Evolutionary conservation across 2,329 filamentous ascomycete species (phyloP).

Genomic region (Colletotrichum brevisporum): DNA sequence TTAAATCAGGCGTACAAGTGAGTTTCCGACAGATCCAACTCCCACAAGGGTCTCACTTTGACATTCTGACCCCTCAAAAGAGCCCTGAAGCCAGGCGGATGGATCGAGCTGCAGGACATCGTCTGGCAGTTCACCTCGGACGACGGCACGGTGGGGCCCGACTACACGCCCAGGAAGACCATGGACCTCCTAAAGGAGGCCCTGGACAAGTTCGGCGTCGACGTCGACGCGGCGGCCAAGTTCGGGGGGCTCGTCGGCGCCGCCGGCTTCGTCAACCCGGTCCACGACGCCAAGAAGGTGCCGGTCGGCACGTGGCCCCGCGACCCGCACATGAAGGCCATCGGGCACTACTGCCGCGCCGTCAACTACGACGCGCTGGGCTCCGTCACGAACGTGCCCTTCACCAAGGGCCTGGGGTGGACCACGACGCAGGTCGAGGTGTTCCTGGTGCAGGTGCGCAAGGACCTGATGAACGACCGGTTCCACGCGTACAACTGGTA

Average conservation of each 20-base stretch:
- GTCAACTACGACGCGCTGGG: slow-evolving; percentile 1
- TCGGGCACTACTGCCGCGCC: slow-evolving; percentile 47
- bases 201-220: slow-evolving; percentile 43
- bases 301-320: slow-evolving; percentile 58
- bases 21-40: too few relatives aligned
- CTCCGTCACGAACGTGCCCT: background rate
- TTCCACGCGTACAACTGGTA: slow-evolving; percentile 9
- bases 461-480: background rate
- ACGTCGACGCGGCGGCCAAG: slow-evolving; percentile 41
- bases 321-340: slow-evolving; percentile 55
- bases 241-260: slow-evolving; percentile 35
- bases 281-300: slow-evolving; percentile 49
- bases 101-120: slow-evolving; percentile 58
- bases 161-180: too few relatives aligned
- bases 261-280: slow-evolving; percentile 48
- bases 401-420: slow-evolving; percentile 27
- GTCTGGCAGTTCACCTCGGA: slow-evolving; percentile 45
- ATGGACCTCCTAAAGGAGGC: too few relatives aligned
- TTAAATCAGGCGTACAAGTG: slow-evolving; percentile 55
- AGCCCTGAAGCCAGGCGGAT: slow-evolving; percentile 56
- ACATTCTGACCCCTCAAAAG: too few relatives aligned
- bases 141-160: too few relatives aligned
- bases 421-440: slow-evolving; percentile 5
- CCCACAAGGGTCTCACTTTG: too few relatives aligned
- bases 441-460: slow-evolving; percentile 9